Evolutionary conservation across 2,329 filamentous ascomycete genomes (phyloP), one percentile per base, ranked within the genome.

Genomic region (Scedosporium dehoogii): DNA sequence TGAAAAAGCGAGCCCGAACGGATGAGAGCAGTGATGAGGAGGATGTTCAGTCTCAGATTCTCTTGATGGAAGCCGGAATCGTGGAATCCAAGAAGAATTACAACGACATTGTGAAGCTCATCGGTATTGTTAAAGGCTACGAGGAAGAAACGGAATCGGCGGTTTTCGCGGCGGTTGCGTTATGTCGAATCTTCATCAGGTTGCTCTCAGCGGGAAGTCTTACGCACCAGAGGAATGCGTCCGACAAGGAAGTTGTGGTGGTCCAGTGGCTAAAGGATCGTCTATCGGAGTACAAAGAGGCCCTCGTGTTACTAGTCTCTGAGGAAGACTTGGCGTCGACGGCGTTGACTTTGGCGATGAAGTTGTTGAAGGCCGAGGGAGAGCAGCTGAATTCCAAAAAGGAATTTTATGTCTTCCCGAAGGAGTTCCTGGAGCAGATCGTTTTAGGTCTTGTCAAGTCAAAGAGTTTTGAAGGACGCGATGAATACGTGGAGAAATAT

Each of bases 21-120:
- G 74, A 82, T 65, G 75, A 76, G 73, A 74, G 76, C 65, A 76
- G 78, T 65, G 78, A 79, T 60, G 72, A 74, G 51, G 76, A 81
- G 65, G 82, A 86, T 70, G 73, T 78, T 56, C 83, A 88, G 71
- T 80, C 83, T 62, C 82, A 85, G 65, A 90, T 96, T 64, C 76
- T 93, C 51, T 76, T 85, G 61, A 82, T 97, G 62, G 92, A 97
- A 76, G 81, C 85, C 66, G 87, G 90, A 63, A 92, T 97, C 62
- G 76, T 92, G 65, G 87, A 94, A 73, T 96, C 92, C 59, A 89
- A 86, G 70, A 91, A 92, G 73, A 85, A 96, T 75, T 96, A 96
- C 80, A 96, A 96, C 79, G 91, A 96, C 71, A 93, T 97, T 69
- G 82, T 85, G 6, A 84, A 82, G 10, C 76, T 97, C 44, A 78